Percentiles rank a stretch among this genome's conserved stretches.
phyloP scores from a whole-genome alignment of 1,139 yeast genomes.

The Diutina ranongensis region DNA sequence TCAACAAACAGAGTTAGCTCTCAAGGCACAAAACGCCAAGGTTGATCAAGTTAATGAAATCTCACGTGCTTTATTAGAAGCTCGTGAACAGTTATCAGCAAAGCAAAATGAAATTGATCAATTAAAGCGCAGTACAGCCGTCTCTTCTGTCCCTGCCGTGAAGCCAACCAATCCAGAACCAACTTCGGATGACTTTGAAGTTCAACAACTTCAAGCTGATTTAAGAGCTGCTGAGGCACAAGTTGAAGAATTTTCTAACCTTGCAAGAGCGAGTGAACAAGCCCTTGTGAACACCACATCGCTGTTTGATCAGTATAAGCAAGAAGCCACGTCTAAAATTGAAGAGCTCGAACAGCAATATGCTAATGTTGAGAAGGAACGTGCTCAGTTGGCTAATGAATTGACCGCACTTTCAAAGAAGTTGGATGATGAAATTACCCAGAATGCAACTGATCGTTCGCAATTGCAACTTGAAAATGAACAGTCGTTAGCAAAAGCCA shows the following conservation, averaged over 20 bases:
- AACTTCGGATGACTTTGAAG: background rate
- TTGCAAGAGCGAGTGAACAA: slow-evolving; percentile 32
- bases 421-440: background rate
- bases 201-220: slow-evolving; percentile 24
- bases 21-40: slow-evolving; percentile 54
- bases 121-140: background rate
- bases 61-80: slow-evolving; percentile 26
- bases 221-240: slow-evolving; percentile 27
- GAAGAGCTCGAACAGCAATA: slow-evolving; percentile 12
- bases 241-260: slow-evolving; percentile 25
- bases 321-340: slow-evolving; percentile 16
- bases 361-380: slow-evolving; percentile 8
- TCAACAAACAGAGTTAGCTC: slow-evolving; percentile 43
- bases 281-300: slow-evolving; percentile 28
- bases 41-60: slow-evolving; percentile 51
- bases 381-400: slow-evolving; percentile 6
- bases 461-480: slow-evolving; percentile 7
- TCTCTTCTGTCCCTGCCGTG: background rate
- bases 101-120: slow-evolving; percentile 11
- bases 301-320: slow-evolving; percentile 25
- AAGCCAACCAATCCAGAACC: background rate
- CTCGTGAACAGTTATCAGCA: slow-evolving; percentile 27
- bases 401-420: background rate
- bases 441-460: background rate
- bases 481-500: slow-evolving; percentile 11